phyloP scores from a whole-genome alignment of 169 alveolate genomes.

The Eimeria zaria region DNA sequence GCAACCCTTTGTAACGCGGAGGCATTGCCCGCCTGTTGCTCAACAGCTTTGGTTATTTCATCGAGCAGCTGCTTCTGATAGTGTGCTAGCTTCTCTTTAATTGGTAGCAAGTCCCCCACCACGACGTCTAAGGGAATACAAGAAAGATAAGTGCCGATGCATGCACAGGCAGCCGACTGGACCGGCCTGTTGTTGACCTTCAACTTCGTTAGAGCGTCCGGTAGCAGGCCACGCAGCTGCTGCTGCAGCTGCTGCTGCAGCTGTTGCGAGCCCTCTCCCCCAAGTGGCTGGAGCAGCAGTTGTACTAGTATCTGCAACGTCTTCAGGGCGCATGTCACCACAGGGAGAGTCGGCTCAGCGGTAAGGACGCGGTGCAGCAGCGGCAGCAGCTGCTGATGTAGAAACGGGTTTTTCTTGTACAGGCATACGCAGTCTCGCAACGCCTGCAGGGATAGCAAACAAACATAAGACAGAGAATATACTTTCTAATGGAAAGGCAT shows the following conservation, averaged over 20 bases:
- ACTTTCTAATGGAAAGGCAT: not conserved
- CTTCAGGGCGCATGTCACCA: slow-evolving; percentile 79
- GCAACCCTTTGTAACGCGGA: slow-evolving; percentile 60
- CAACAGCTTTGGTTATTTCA: slow-evolving; percentile 68
- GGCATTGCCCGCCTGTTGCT: slow-evolving; percentile 31
- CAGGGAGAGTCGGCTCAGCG: slow-evolving; percentile 84
- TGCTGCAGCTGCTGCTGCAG: slow-evolving; percentile 73
- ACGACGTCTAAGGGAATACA: slow-evolving; percentile 77
- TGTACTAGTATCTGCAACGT: slow-evolving; percentile 80
- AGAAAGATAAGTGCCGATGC: slow-evolving; percentile 61
- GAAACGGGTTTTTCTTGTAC: slow-evolving; percentile 75
- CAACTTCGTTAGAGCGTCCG: slow-evolving; percentile 76
- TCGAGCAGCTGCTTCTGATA: slow-evolving; percentile 80
- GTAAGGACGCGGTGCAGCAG: slow-evolving; percentile 79
- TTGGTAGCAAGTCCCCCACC: slow-evolving; percentile 79
- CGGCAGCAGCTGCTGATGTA: slow-evolving; percentile 73
- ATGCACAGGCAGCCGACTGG: slow-evolving; percentile 78
- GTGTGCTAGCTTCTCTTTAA: slow-evolving; percentile 75
- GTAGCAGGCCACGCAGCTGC: slow-evolving; percentile 76
- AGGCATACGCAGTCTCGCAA: slow-evolving; percentile 71
- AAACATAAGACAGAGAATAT: not conserved
- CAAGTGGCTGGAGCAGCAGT: slow-evolving; percentile 75
- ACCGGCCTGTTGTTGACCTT: slow-evolving; percentile 84
- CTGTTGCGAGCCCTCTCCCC: slow-evolving; percentile 54
- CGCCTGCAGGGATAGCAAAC: slow-evolving; percentile 35